These are phyloP conservation scores for Taiwanofungus camphoratus DNA, from an alignment of 1,284 basidiomycete species.

Conservation along the genomic window DNA sequence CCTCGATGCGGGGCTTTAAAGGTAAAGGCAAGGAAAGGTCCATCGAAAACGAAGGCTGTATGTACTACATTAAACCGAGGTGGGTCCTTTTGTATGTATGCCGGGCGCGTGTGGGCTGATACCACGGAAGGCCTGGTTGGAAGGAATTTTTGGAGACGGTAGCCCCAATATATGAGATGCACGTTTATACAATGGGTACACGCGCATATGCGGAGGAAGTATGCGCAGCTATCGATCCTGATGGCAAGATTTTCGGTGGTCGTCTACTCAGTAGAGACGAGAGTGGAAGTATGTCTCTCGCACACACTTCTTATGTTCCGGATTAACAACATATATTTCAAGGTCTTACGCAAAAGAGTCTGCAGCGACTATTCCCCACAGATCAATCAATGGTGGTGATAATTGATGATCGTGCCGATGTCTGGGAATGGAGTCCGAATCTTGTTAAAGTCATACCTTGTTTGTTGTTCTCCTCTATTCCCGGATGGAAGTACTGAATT, in stretches of 20 bases:
- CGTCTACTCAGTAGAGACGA: constrained; percentile 92
- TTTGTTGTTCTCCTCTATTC: constrained; percentile 36
- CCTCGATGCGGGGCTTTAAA: constrained; percentile 36
- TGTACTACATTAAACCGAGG: constrained; percentile 98
- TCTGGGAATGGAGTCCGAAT: constrained; percentile 96
- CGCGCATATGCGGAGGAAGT: constrained; percentile 95
- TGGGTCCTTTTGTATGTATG: constrained; percentile 32
- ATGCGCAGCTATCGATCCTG: constrained; percentile 90
- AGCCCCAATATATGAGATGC: constrained; percentile 89
- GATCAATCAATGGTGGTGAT: constrained; percentile 99
- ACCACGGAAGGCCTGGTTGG: constrained; percentile 73
- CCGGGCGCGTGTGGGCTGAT: constrained; percentile 11
- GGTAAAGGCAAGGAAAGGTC: constrained; percentile 55
- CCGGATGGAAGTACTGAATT: constrained; percentile 2
- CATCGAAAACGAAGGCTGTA: constrained; percentile 74
- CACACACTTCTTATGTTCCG: neutral
- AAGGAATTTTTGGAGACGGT: constrained; percentile 69
- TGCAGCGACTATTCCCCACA: constrained; percentile 89
- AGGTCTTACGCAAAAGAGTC: constrained; percentile 87
- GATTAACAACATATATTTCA: constrained; percentile 3
- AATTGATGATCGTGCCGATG: constrained; percentile 96
- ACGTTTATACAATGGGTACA: constrained; percentile 99
- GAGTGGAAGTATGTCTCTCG: constrained; percentile 72
- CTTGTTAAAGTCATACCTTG: constrained; percentile 95
- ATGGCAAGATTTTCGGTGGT: constrained; percentile 80